Evolutionary conservation across 1,284 basidiomycete species (phyloP).

Genomic region (Heterobasidion irregulare): DNA sequence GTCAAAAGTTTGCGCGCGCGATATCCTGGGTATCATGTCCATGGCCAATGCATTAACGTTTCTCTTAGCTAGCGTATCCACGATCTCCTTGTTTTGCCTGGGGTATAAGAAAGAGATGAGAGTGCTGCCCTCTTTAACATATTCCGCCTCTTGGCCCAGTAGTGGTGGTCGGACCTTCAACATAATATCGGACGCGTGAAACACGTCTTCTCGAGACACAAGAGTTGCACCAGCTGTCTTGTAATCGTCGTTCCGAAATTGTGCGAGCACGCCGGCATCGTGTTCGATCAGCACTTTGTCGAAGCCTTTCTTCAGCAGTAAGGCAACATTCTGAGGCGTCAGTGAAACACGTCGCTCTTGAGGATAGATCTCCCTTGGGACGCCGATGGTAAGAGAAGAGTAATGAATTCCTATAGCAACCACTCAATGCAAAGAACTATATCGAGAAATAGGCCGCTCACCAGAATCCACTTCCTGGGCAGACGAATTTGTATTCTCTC

Average conservation of each 20-base stretch:
- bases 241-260: constrained; percentile 77
- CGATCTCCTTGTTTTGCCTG: constrained; percentile 65
- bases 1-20: constrained; percentile 80
- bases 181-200: constrained; percentile 60
- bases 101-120: constrained; percentile 82
- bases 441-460: constrained; percentile 1
- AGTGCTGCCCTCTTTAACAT: constrained; percentile 63
- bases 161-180: constrained; percentile 76
- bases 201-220: constrained; percentile 56
- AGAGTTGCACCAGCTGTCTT: constrained; percentile 69
- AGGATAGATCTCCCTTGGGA: constrained; percentile 67
- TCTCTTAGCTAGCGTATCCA: constrained; percentile 55
- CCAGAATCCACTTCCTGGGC: constrained; percentile 6
- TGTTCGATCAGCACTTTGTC: constrained; percentile 61
- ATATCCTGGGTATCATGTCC: constrained; percentile 86
- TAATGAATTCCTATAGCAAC: constrained; percentile 49
- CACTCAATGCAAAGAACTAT: background rate
- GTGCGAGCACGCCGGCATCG: constrained; percentile 61
- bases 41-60: constrained; percentile 68
- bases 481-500: background rate
- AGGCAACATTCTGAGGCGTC: constrained; percentile 66
- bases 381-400: constrained; percentile 66
- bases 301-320: constrained; percentile 79
- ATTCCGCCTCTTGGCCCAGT: constrained; percentile 47
- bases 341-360: constrained; percentile 74